Base-by-base conservation (phyloP, 164 flowering plant species). In the Nelumbo lutea region DNA sequence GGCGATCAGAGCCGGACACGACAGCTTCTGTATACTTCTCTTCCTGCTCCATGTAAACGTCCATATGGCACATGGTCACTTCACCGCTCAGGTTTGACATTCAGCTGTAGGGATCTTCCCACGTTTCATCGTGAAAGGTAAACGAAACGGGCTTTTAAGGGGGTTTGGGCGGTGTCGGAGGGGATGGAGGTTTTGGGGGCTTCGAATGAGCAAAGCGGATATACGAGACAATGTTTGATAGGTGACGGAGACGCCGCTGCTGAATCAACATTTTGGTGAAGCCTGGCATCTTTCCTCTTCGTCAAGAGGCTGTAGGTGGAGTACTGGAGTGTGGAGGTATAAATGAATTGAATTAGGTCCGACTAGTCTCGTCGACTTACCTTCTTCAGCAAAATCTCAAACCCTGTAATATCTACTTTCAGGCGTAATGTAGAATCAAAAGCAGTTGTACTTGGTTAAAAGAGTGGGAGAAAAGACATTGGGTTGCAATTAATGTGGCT, bases 21-120 rank as follows among this genome's bases (percentile, higher is more conserved):
- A 90, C 88, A 2, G 97, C 99, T 65, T 95, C 96, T 2, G 89
- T 84, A 77, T 95, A 95, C 87, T 95, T 95, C 83, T 95, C 96
- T 66, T 95, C 98, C 72, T 86, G 96, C 70, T 95, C 98, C 92
- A 91, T 88, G 80, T 82, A 88, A 1, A 92, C 83, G 61, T 90
- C 90, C 97, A 95, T 91, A 76, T 91, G 97, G 3, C 96, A 80
- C 98, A 91, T 95, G 0, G 94, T 88, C 42, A 88, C 96, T 74
- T 87, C 89, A 77, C 92, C 96, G 61, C 65, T 68, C 38, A 95
- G 82, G 46, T 76, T 80, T 9, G 97, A 90, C 98, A 95, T 95
- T 97, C 98, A 95, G 70, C 83, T 86, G 83, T 90, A 95, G 0
- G 86, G 87, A 63, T 79, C 82, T 56, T 76, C 64, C 79, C 79